phyloP scores from a whole-genome alignment of 805 yeast species.

The Komagataella pseudopastoris region DNA sequence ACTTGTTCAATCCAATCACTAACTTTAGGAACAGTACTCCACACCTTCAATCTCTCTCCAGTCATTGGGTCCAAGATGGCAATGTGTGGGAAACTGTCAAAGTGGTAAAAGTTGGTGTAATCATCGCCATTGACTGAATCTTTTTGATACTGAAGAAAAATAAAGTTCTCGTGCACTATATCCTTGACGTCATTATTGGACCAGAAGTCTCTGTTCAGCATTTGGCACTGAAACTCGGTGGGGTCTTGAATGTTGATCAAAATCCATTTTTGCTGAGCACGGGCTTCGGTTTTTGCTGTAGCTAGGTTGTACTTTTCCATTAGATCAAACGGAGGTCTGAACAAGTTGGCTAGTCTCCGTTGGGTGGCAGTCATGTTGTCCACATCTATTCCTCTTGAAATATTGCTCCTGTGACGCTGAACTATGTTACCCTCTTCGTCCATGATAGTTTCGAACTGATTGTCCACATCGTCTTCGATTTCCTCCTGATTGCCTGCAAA shows the following conservation, averaged over 20 bases:
- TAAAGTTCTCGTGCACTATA: constrained; percentile 50
- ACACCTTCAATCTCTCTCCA: constrained; percentile 72
- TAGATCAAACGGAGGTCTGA: constrained; percentile 89
- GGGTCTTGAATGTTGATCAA: constrained; percentile 80
- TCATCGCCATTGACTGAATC: constrained; percentile 65
- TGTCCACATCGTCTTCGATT: constrained; percentile 9
- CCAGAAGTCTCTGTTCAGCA: constrained; percentile 91
- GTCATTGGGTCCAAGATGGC: constrained; percentile 91
- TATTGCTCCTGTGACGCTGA: constrained; percentile 7
- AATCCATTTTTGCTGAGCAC: constrained; percentile 61
- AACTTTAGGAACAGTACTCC: constrained; percentile 59
- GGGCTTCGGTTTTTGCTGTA: constrained; percentile 57
- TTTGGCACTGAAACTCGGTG: constrained; percentile 78
- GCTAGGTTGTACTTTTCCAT: constrained; percentile 61
- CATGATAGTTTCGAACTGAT: constrained; percentile 20
- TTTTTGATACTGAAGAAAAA: constrained; percentile 75
- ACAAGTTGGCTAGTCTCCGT: constrained; percentile 64
- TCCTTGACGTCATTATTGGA: constrained; percentile 51
- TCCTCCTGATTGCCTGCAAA: constrained; percentile 5
- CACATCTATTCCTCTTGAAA: constrained; percentile 5
- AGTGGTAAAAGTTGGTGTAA: constrained; percentile 62
- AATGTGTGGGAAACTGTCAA: constrained; percentile 69
- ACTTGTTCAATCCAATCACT: constrained; percentile 55
- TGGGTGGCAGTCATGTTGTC: constrained; percentile 28
- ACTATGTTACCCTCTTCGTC: constrained; percentile 21